Evolutionary conservation across 202 grass and related monocot genomes (phyloP).

Genomic region (Schoenoplectus triqueter): DNA sequence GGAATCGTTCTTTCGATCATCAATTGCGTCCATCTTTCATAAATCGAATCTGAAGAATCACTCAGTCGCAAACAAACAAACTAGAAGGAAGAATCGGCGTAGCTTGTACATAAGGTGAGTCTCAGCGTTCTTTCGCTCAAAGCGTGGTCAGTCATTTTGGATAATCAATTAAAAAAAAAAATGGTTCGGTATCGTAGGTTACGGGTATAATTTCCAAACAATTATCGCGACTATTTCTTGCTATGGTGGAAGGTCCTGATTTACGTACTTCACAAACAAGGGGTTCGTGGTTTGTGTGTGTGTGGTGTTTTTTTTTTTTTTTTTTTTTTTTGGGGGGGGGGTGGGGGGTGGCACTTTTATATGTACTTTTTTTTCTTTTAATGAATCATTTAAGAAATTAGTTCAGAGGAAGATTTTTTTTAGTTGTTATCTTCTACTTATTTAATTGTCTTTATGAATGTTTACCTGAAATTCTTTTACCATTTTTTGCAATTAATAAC

Average conservation of each 20-base stretch:
- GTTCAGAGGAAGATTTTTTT: neutral
- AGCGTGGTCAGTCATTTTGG: neutral
- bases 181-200: neutral
- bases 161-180: neutral
- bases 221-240: neutral
- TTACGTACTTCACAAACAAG: neutral
- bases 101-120: neutral
- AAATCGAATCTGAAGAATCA: neutral
- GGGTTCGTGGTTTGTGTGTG: neutral
- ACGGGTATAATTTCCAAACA: neutral
- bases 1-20: constrained; percentile 14
- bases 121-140: neutral
- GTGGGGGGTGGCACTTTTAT: neutral
- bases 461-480: neutral
- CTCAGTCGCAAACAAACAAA: neutral
- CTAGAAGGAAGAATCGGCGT: neutral
- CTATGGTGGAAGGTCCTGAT: neutral
- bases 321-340: too few species aligned
- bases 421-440: neutral
- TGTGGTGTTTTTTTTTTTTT: too few species aligned
- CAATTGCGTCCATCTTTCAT: neutral
- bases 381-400: neutral
- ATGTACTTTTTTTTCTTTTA: neutral
- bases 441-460: neutral
- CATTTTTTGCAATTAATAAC: neutral